A percentile compares a stretch with the other conserved stretches of the same genome.
Evolutionary conservation across 2,329 filamentous ascomycete species (phyloP).

Genomic region (Rachicladosporium sp.): DNA sequence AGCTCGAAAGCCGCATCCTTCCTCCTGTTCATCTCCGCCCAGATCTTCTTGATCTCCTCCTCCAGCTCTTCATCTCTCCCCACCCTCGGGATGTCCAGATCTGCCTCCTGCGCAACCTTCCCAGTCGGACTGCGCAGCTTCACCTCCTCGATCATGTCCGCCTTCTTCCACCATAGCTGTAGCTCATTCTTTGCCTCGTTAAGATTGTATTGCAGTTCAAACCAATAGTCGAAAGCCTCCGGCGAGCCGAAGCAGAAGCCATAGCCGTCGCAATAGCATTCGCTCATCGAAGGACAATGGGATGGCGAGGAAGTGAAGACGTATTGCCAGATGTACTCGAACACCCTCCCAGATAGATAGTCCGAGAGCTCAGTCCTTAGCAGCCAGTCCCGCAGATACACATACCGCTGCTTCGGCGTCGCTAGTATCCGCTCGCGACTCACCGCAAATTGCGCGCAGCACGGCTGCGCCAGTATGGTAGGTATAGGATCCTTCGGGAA

Average conservation of each 20-base stretch:
- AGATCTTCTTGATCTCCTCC: conserved; percentile 32
- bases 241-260: conserved; percentile 48
- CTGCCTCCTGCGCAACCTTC: conserved; percentile 28
- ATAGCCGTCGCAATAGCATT: conserved; percentile 53
- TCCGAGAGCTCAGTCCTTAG: conserved; percentile 44
- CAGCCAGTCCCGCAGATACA: conserved; percentile 49
- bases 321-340: conserved; percentile 54
- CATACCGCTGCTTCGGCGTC: conserved; percentile 41
- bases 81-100: conserved; percentile 26
- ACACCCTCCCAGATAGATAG: conserved; percentile 45
- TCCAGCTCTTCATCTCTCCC: conserved; percentile 33
- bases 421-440: conserved; percentile 44
- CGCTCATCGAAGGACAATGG: conserved; percentile 40
- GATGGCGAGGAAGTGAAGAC: conserved; percentile 43
- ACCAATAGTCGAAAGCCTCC: conserved; percentile 36
- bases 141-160: conserved; percentile 24
- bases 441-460: conserved; percentile 53
- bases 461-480: conserved; percentile 45
- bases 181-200: conserved; percentile 31
- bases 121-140: conserved; percentile 27
- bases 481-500: conserved; percentile 38
- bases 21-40: conserved; percentile 30
- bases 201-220: conserved; percentile 33
- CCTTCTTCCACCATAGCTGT: conserved; percentile 29
- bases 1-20: conserved; percentile 35